phyloP scores from a whole-genome alignment of 2,329 filamentous ascomycete genomes.

The Aaosphaeria pasadenensis region DNA sequence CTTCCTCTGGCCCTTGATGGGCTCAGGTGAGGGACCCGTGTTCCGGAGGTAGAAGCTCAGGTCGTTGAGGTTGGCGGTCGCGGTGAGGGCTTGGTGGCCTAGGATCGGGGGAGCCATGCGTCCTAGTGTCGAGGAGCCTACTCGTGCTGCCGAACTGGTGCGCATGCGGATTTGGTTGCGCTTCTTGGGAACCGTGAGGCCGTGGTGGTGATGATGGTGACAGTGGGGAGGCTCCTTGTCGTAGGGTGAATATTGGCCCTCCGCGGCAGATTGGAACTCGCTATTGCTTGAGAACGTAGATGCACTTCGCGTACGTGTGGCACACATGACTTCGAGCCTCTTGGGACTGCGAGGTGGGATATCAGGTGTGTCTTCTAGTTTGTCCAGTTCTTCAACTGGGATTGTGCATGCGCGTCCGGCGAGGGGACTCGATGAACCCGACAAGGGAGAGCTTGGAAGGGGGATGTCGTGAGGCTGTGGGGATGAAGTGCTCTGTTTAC shows the following conservation, averaged over 20 bases:
- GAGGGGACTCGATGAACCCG: slow-evolving; percentile 7
- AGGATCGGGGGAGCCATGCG: slow-evolving; percentile 32
- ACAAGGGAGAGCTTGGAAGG: slow-evolving; percentile 6
- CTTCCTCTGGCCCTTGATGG: background rate
- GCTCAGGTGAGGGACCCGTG: slow-evolving; percentile 21
- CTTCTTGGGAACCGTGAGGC: slow-evolving; percentile 8
- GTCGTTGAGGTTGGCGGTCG: slow-evolving; percentile 16
- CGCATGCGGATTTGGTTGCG: slow-evolving; percentile 10
- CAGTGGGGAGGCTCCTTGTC: slow-evolving; percentile 10
- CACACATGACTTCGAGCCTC: slow-evolving; percentile 7
- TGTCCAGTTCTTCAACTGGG: slow-evolving; percentile 13
- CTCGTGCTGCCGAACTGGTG: slow-evolving; percentile 5
- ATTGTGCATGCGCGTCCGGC: slow-evolving; percentile 3
- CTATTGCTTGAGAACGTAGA: slow-evolving; percentile 10
- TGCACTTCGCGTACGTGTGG: background rate
- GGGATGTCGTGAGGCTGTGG: slow-evolving; percentile 11
- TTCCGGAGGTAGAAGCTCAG: slow-evolving; percentile 28
- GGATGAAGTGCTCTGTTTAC: slow-evolving; percentile 10
- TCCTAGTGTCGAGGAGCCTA: slow-evolving; percentile 17
- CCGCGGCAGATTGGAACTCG: slow-evolving; percentile 19
- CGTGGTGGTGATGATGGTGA: slow-evolving; percentile 2
- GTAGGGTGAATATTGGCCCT: slow-evolving; percentile 21
- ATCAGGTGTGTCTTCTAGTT: slow-evolving; percentile 10
- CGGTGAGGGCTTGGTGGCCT: slow-evolving; percentile 26
- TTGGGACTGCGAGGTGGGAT: slow-evolving; percentile 1